phyloP scores from a whole-genome alignment of 306 rosid genomes.

The Begonia fuchsioides region DNA sequence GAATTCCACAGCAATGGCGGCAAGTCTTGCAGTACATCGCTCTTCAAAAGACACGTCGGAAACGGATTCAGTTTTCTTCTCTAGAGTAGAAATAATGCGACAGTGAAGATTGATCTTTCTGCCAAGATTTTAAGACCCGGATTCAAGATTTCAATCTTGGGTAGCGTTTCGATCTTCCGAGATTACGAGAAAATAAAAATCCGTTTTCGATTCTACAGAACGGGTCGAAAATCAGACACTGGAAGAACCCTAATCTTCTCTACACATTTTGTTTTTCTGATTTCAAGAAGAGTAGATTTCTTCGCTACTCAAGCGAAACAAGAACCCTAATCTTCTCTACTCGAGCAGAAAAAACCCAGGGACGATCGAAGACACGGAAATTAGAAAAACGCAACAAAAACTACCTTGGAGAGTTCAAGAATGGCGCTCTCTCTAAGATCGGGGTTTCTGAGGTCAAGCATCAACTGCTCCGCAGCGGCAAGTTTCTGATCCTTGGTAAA shows the following conservation, averaged over 20 bases:
- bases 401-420: conserved; percentile 48
- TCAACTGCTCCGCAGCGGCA: conserved; percentile 48
- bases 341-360: neutral
- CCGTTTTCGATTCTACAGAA: too few species aligned
- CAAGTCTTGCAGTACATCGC: conserved; percentile 90
- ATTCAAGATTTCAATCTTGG: too few species aligned
- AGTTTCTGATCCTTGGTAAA: conserved; percentile 35
- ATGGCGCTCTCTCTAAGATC: conserved; percentile 48
- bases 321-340: neutral
- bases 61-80: too few species aligned
- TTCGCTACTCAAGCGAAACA: too few species aligned
- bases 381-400: neutral
- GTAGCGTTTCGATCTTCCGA: too few species aligned
- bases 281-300: too few species aligned
- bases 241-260: too few species aligned
- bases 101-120: too few species aligned
- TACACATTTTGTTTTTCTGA: too few species aligned
- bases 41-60: conserved; percentile 34
- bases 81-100: conserved; percentile 3
- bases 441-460: conserved; percentile 46
- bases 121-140: too few species aligned
- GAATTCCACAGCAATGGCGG: conserved; percentile 95
- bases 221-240: neutral
- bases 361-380: neutral
- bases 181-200: too few species aligned